These are phyloP conservation scores for Entomophthora muscae DNA, from an alignment of 371 early-diverging fungal genomes.

Conservation along the genomic window DNA sequence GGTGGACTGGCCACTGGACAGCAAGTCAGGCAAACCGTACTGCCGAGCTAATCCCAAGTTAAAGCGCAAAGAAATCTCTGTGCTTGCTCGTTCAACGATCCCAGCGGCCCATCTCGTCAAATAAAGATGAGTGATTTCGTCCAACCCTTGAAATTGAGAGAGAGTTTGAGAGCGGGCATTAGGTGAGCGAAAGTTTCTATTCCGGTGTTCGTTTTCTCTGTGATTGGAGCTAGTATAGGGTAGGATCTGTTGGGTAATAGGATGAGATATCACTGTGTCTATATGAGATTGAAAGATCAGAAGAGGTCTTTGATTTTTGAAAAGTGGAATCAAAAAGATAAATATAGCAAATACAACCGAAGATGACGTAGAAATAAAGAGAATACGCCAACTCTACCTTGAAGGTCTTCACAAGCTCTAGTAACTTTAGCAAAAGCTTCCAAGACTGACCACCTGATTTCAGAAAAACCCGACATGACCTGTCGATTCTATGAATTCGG, in stretches of 20 bases:
- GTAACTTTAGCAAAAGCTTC: slow-evolving; percentile 9
- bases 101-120: slow-evolving; percentile 7
- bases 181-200: neutral
- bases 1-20: neutral
- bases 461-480: slow-evolving; percentile 4
- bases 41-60: neutral
- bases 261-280: neutral
- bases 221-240: neutral
- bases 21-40: neutral
- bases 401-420: neutral
- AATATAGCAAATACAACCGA: neutral
- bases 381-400: neutral
- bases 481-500: neutral
- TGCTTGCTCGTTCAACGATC: slow-evolving; percentile 7
- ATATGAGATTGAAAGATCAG: neutral
- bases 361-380: neutral
- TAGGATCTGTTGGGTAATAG: slow-evolving; percentile 3
- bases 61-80: neutral
- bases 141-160: slow-evolving; percentile 1
- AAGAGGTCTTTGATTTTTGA: neutral
- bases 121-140: slow-evolving; percentile 1
- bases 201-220: neutral
- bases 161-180: neutral
- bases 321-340: neutral
- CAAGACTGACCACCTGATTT: slow-evolving; percentile 2